Conservation (phyloP, 768 basidiomycete species). For the Leucosporidium scottii region DNA sequence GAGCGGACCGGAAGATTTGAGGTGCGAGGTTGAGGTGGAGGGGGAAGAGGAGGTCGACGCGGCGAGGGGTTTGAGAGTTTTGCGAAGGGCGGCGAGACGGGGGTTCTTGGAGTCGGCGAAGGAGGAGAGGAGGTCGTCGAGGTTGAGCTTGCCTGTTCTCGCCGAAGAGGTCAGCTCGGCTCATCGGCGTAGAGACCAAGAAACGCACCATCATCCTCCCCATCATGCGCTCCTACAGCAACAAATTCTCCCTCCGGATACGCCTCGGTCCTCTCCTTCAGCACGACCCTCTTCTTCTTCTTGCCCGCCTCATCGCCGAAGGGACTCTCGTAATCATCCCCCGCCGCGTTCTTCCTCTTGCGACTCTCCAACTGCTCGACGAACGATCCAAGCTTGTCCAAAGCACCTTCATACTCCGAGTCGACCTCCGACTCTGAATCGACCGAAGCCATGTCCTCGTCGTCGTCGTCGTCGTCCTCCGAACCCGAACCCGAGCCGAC, state of each 20-base stretch:
- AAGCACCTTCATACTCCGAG: conserved; percentile 42
- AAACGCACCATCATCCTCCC: conserved; percentile 6
- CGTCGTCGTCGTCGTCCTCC: conserved; percentile 37
- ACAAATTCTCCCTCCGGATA: conserved; percentile 76
- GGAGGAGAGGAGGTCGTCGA: conserved; percentile 33
- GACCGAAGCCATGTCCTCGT: conserved; percentile 42
- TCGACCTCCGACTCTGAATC: conserved; percentile 45
- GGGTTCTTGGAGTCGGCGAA: conserved; percentile 41
- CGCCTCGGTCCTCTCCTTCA: conserved; percentile 67
- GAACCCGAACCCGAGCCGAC: neutral
- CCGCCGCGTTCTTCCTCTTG: conserved; percentile 51
- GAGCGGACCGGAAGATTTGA: conserved; percentile 45
- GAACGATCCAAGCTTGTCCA: conserved; percentile 64
- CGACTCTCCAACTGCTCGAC: conserved; percentile 69
- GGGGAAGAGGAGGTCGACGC: conserved; percentile 9
- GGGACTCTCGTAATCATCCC: conserved; percentile 42
- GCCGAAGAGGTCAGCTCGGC: neutral
- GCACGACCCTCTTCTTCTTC: conserved; percentile 50
- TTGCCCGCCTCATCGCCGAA: conserved; percentile 44
- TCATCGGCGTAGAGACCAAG: neutral
- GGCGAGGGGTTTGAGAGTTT: conserved; percentile 36
- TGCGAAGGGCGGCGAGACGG: conserved; percentile 35
- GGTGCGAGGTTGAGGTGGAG: conserved; percentile 25
- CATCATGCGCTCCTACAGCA: conserved; percentile 37
- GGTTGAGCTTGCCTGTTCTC: conserved; percentile 25